These are phyloP conservation scores for Yamadazyma buinensis DNA, from an alignment of 1,139 yeast genomes.

Conservation along the genomic window DNA sequence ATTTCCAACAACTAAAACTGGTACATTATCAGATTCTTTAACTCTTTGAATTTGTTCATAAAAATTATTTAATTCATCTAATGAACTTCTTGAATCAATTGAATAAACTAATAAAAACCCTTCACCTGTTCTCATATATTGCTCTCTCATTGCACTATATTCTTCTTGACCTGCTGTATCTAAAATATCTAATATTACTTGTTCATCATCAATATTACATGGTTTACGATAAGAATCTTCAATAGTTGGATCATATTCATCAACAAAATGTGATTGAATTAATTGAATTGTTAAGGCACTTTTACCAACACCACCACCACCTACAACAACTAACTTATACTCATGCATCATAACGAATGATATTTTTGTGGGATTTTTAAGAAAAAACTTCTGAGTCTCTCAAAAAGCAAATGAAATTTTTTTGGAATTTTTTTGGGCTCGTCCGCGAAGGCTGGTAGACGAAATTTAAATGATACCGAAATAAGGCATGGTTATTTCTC, in stretches of 20 bases:
- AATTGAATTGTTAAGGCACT: slow-evolving; percentile 90
- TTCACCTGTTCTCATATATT: slow-evolving; percentile 89
- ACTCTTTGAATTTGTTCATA: slow-evolving; percentile 84
- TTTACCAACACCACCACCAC: slow-evolving; percentile 99
- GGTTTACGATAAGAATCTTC: slow-evolving; percentile 71
- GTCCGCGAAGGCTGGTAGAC: slow-evolving; percentile 1
- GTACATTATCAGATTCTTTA: slow-evolving; percentile 73
- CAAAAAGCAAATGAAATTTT: slow-evolving; percentile 4
- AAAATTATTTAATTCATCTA: slow-evolving; percentile 74
- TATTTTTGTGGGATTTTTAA: not conserved
- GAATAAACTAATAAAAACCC: slow-evolving; percentile 85
- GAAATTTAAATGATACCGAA: too few relatives aligned
- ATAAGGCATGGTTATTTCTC: too few relatives aligned
- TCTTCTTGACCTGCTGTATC: slow-evolving; percentile 99
- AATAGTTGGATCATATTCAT: slow-evolving; percentile 96
- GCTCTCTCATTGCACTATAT: slow-evolving; percentile 93
- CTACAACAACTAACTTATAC: slow-evolving; percentile 89
- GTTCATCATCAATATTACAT: slow-evolving; percentile 49
- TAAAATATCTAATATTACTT: slow-evolving; percentile 63
- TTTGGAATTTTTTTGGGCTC: slow-evolving; percentile 7
- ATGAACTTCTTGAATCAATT: slow-evolving; percentile 73
- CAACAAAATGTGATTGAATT: slow-evolving; percentile 89
- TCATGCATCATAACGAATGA: slow-evolving; percentile 45
- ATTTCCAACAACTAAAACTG: slow-evolving; percentile 73
- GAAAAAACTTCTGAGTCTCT: not conserved